Base-by-base conservation (phyloP, 805 yeast species). In the Kodamaea hsintzibuensis region DNA sequence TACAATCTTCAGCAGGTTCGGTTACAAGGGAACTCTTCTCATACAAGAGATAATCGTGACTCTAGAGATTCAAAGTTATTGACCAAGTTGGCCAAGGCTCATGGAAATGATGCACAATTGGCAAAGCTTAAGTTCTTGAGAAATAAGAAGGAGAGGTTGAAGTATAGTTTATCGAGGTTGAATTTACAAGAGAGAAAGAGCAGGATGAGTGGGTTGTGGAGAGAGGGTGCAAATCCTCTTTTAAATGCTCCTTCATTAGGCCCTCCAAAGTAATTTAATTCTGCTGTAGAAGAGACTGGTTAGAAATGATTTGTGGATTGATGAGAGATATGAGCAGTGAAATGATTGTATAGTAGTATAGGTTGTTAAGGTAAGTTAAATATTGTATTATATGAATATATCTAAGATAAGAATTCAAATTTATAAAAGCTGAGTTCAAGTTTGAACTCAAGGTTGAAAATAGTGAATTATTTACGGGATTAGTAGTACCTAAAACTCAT, bases 71-170 rank as follows among this genome's bases (percentile, higher is more conserved):
- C 58, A 17, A 57, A 57, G 14, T n/a, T 43, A 51, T 25, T 57
- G 42, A 50, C 51, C 55, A 25, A 22, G n/a, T 42, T 49, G 25
- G 53, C 45, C 42, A 45, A 35, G 33, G 49, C 22, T 3, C 48
- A 51, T 14, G 44, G 47, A 13, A 55, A 69, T 22, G 72, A 68
- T 9, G 68, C 57, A 47, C 76, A 78, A 43, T 44, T 77, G 14
- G 73, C 73, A 7, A 63, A 72, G 42, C 64, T 81, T 58, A 68
- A 70, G 55, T 65, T 72, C 45, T 59, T 81, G 55, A 68, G 69
- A 55, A 67, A 74, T 55, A 76, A 79, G 66, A 77, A 71, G 62
- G 76, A 77, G 53, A 63, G 83, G 50, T 66, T 80, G 62, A 71
- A 71, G 66, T 71, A 75, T 59, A 68, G 70, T 44, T 60, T 77